A percentile compares a stretch with the other conserved stretches of the same genome.
phyloP scores from a whole-genome alignment of 2,329 filamentous ascomycete genomes.

The Alternaria atra region DNA sequence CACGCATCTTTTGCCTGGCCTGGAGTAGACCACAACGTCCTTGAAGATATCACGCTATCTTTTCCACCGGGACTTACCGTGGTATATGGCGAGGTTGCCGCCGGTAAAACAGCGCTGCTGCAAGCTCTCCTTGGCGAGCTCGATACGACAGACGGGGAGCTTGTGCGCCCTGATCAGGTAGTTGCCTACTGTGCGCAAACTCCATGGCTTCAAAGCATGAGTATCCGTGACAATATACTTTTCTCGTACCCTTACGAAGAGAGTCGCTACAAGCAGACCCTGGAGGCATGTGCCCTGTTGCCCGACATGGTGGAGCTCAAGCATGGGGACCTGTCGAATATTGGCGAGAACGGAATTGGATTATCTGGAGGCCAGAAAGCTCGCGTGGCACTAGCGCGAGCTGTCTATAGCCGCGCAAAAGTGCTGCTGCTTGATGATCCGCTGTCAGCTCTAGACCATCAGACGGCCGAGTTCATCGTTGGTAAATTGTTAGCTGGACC shows the following conservation, averaged over 20 bases:
- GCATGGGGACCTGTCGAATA: constrained; percentile 68
- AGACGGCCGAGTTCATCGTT: constrained; percentile 70
- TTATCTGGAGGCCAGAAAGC: constrained; percentile 69
- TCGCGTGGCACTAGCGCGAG: constrained; percentile 67
- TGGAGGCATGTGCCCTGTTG: constrained; percentile 69
- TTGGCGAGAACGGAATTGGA: constrained; percentile 69
- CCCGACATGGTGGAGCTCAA: constrained; percentile 70
- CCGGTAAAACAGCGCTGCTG: constrained; percentile 70
- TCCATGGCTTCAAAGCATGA: constrained; percentile 75
- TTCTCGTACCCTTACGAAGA: constrained; percentile 75
- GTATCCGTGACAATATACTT: constrained; percentile 72
- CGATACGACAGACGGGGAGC: constrained; percentile 61
- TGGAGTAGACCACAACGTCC: constrained; percentile 66
- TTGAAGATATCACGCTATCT: constrained; percentile 62
- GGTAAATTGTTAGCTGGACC: constrained; percentile 65
- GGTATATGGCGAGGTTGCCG: constrained; percentile 69
- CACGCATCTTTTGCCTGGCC: constrained; percentile 83
- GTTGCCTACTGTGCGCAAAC: constrained; percentile 72
- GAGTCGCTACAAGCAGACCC: constrained; percentile 71
- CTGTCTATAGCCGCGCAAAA: constrained; percentile 65
- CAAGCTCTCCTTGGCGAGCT: constrained; percentile 68
- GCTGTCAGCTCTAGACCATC: constrained; percentile 68
- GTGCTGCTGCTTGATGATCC: constrained; percentile 68
- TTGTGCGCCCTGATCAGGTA: constrained; percentile 63
- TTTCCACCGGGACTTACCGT: constrained; percentile 68